These are phyloP conservation scores for Sarocladiaceae sp. DNA, from an alignment of 2,329 filamentous ascomycete genomes.

Conservation along the genomic window DNA sequence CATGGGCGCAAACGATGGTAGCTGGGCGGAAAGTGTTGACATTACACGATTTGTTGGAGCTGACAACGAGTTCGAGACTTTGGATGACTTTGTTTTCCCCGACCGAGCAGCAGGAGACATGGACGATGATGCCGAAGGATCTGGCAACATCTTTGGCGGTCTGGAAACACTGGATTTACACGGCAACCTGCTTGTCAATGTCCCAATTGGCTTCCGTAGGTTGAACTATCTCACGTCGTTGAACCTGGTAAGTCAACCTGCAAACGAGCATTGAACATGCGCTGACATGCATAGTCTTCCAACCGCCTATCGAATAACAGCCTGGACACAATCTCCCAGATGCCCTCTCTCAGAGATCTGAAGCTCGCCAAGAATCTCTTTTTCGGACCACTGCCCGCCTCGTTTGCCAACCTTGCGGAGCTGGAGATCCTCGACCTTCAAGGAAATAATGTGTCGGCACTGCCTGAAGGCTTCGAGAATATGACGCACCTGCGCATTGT, in stretches of 20 bases:
- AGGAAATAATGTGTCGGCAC: conserved; percentile 65
- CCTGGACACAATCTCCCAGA: conserved; percentile 67
- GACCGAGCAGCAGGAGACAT: conserved; percentile 40
- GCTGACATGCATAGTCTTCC: conserved; percentile 51
- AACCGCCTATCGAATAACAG: conserved; percentile 71
- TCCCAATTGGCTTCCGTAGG: conserved; percentile 71
- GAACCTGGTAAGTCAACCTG: conserved; percentile 59
- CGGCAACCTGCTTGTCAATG: conserved; percentile 65
- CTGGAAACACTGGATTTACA: conserved; percentile 80
- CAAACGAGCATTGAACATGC: not conserved
- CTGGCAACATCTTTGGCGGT: conserved; percentile 72
- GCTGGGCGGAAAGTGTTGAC: conserved; percentile 91
- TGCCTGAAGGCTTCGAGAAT: conserved; percentile 62
- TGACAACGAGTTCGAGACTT: conserved; percentile 75
- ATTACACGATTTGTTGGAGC: conserved; percentile 77
- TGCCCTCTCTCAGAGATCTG: conserved; percentile 67
- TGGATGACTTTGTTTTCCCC: conserved; percentile 73
- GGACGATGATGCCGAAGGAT: conserved; percentile 56
- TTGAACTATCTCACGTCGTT: conserved; percentile 70
- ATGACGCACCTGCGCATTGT: conserved; percentile 66
- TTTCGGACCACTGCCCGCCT: conserved; percentile 57
- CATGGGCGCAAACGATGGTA: conserved; percentile 54
- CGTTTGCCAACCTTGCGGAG: conserved; percentile 57
- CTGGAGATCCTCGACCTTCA: conserved; percentile 79
- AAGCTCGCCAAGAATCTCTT: conserved; percentile 75